Evolutionary conservation across 192 early-diverging fungal species (phyloP).

Genomic region (Backusella sp.): DNA sequence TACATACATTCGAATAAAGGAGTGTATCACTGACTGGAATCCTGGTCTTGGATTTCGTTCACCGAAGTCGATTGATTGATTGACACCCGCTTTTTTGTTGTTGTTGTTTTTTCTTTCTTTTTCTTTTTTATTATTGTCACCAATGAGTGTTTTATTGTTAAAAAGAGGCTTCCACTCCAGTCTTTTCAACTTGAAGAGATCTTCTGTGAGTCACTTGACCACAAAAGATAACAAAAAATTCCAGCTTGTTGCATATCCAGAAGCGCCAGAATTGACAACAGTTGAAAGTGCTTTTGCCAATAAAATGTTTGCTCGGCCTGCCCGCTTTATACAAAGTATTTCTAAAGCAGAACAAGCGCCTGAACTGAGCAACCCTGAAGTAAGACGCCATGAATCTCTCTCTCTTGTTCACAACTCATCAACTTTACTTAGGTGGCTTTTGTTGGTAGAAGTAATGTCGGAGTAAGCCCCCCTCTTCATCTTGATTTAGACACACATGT

Average conservation of each 20-base stretch:
- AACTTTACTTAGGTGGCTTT: conserved; percentile 44
- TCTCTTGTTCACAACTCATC: not conserved
- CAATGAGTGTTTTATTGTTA: not conserved
- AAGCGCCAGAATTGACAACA: not conserved
- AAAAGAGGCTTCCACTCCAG: conserved; percentile 1
- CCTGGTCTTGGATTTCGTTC: not conserved
- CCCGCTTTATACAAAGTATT: conserved; percentile 30
- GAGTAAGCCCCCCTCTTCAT: conserved; percentile 22
- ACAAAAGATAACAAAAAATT: conserved; percentile 12
- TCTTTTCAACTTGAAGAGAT: not conserved
- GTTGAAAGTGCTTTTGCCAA: not conserved
- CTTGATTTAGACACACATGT: no score
- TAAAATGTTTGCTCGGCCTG: conserved; percentile 23
- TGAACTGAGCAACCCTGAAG: conserved; percentile 19
- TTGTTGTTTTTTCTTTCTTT: not conserved
- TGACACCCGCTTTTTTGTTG: not conserved
- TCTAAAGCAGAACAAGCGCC: conserved; percentile 31
- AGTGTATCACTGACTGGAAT: no score
- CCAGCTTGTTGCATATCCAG: conserved; percentile 15
- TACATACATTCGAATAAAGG: no score
- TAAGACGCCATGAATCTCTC: not conserved
- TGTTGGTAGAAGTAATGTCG: conserved; percentile 57
- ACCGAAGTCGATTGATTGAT: not conserved
- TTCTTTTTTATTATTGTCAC: not conserved
- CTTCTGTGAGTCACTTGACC: not conserved